Evolutionary conservation across 176 grass and related monocot species (phyloP).

Genomic region (Saccharum officinarum): DNA sequence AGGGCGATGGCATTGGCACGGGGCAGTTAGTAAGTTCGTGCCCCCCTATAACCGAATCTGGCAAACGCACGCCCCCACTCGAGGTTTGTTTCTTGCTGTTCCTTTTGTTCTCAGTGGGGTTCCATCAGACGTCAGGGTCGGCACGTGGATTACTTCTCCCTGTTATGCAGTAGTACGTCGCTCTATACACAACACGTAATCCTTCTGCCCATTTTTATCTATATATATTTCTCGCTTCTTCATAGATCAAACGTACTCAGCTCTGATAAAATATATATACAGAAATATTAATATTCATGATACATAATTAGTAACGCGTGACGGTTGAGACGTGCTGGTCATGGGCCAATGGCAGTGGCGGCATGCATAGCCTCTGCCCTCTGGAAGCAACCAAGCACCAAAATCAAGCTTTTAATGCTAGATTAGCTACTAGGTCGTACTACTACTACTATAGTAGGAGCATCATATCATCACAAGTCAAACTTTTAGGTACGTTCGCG

Average conservation of each 20-base stretch:
- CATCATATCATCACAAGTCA: constrained; percentile 27
- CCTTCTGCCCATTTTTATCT: no score
- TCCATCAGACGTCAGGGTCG: not conserved
- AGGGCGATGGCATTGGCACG: not conserved
- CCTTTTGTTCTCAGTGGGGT: not conserved
- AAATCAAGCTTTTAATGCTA: constrained; percentile 32
- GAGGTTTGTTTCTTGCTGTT: not conserved
- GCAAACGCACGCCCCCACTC: not conserved
- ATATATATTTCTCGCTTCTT: no score
- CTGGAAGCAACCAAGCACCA: not conserved
- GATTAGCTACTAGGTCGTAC: constrained; percentile 16
- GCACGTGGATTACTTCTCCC: not conserved
- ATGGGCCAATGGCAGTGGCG: constrained; percentile 22
- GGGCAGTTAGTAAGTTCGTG: not conserved
- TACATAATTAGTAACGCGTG: not conserved
- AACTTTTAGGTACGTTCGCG: constrained; percentile 44
- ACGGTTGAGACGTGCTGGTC: constrained; percentile 39
- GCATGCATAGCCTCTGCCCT: not conserved
- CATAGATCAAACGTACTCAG: no score
- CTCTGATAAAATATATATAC: no score
- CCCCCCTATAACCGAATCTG: not conserved
- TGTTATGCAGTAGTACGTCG: not conserved
- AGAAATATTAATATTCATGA: no score
- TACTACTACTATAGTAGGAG: not conserved
- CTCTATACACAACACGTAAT: no score